phyloP scores from a whole-genome alignment of 179 eudicot species.

The Corrigiola litoralis region DNA sequence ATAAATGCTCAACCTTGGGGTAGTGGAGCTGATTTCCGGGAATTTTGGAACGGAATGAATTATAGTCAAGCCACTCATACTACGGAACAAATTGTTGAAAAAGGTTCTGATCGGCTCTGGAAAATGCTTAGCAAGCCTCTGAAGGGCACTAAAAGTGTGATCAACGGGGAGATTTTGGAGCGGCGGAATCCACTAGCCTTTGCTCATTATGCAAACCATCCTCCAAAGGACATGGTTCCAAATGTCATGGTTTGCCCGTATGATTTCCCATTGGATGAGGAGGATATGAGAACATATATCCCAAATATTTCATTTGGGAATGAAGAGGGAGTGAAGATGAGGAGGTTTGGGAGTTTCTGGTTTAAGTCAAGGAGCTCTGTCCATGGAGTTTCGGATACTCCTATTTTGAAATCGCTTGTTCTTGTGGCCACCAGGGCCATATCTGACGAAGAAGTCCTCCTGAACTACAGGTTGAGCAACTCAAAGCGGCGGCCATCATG shows the following conservation, averaged over 20 bases:
- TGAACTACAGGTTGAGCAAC: slow-evolving; percentile 87
- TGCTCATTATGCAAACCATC: slow-evolving; percentile 91
- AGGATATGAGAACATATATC: slow-evolving; percentile 67
- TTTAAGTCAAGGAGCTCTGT: slow-evolving; percentile 66
- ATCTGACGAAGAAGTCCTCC: slow-evolving; percentile 64
- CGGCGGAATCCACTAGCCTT: slow-evolving; percentile 81
- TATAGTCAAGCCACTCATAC: slow-evolving; percentile 15
- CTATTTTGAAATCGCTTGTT: slow-evolving; percentile 61
- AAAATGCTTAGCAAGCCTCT: slow-evolving; percentile 84
- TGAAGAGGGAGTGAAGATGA: slow-evolving; percentile 60
- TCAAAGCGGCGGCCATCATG: slow-evolving; percentile 74
- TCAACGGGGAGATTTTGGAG: slow-evolving; percentile 58
- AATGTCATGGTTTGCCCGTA: slow-evolving; percentile 96
- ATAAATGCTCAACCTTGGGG: slow-evolving; percentile 98
- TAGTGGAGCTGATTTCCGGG: slow-evolving; percentile 60
- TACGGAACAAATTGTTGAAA: slow-evolving; percentile 22
- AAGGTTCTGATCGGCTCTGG: slow-evolving; percentile 77
- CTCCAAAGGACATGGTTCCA: slow-evolving; percentile 54
- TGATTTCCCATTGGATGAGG: slow-evolving; percentile 74
- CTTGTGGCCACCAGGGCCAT: slow-evolving; percentile 76
- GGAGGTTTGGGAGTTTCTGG: slow-evolving; percentile 79
- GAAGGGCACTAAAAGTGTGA: slow-evolving; percentile 29
- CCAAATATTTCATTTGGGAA: slow-evolving; percentile 68
- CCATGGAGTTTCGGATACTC: slow-evolving; percentile 30
- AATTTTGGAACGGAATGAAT: slow-evolving; percentile 57